These are phyloP conservation scores for Chytridium lagenaria DNA, from an alignment of 371 early-diverging fungal species.

Conservation along the genomic window DNA sequence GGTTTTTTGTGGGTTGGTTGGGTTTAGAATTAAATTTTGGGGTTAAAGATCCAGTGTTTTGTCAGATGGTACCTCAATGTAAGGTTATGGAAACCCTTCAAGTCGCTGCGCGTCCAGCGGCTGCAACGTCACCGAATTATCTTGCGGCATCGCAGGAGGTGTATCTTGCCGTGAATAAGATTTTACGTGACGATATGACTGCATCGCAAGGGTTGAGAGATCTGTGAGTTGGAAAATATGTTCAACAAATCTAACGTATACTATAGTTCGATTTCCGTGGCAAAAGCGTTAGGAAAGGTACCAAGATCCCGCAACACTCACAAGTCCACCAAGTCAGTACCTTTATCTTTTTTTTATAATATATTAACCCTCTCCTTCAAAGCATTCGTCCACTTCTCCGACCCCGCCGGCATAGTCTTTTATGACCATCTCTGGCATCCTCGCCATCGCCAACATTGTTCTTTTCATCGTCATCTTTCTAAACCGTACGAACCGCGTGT, in stretches of 20 bases:
- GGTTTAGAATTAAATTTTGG: neutral
- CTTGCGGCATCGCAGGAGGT: conserved; percentile 25
- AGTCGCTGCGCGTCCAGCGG: conserved; percentile 31
- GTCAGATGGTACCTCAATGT: conserved; percentile 24
- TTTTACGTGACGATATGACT: conserved; percentile 1
- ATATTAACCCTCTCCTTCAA: neutral
- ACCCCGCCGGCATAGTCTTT: neutral
- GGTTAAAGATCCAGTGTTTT: conserved; percentile 34
- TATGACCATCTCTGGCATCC: neutral
- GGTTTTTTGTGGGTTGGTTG: conserved; percentile 24
- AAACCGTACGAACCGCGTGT: conserved; percentile 16
- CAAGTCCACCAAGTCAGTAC: neutral
- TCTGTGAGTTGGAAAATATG: neutral
- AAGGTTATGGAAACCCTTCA: conserved; percentile 5
- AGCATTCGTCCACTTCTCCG: neutral
- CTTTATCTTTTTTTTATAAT: too few relatives aligned
- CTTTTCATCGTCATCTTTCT: conserved; percentile 3
- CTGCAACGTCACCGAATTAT: conserved; percentile 21
- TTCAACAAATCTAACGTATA: neutral
- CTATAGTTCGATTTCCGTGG: too few relatives aligned
- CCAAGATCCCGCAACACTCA: neutral
- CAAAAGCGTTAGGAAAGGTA: too few relatives aligned
- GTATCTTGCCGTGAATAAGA: conserved; percentile 25
- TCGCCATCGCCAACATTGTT: neutral
- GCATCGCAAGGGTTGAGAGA: neutral